phyloP scores from a whole-genome alignment of 2,329 filamentous ascomycete species.

The Colletotrichum spinosum region DNA sequence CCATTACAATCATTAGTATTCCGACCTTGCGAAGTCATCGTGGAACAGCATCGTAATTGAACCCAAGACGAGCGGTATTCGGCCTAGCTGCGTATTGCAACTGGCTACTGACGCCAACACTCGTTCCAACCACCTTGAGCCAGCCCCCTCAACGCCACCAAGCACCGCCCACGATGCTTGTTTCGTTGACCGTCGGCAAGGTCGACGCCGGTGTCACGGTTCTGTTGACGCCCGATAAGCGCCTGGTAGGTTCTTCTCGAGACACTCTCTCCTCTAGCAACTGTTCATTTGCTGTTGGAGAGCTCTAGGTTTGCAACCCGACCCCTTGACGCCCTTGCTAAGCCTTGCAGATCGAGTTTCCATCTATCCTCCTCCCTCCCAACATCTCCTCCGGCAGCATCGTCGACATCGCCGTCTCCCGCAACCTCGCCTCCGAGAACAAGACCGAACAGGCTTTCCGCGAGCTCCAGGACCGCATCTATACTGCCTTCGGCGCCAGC shows the following conservation, averaged over 20 bases:
- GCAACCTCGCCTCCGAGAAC: constrained; percentile 84
- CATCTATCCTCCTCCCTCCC: constrained; percentile 93
- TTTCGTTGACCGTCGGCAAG: constrained; percentile 98
- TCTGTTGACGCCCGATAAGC: constrained; percentile 94
- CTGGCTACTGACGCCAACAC: constrained; percentile 14
- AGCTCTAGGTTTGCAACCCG: background rate
- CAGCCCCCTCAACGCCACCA: constrained; percentile 18
- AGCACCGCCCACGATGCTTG: constrained; percentile 75
- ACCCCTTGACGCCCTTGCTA: constrained; percentile 36
- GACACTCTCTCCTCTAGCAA: background rate
- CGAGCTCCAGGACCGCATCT: constrained; percentile 89
- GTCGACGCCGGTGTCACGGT: constrained; percentile 99
- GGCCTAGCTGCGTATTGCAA: background rate
- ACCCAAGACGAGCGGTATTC: background rate
- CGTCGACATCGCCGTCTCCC: constrained; percentile 94
- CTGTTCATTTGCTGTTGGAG: constrained; percentile 5
- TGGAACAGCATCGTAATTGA: background rate
- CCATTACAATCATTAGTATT: background rate
- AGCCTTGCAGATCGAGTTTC: constrained; percentile 87
- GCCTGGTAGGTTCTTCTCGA: constrained; percentile 75
- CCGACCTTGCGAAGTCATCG: constrained; percentile 2
- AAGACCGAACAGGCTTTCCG: constrained; percentile 82
- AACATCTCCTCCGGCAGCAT: constrained; percentile 97
- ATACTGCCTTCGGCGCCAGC: constrained; percentile 83
- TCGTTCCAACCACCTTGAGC: constrained; percentile 10